Evolutionary conservation across 495 filamentous ascomycete genomes (phyloP), one percentile per base, ranked within the genome.

Genomic region (Lichina pygmaea): DNA sequence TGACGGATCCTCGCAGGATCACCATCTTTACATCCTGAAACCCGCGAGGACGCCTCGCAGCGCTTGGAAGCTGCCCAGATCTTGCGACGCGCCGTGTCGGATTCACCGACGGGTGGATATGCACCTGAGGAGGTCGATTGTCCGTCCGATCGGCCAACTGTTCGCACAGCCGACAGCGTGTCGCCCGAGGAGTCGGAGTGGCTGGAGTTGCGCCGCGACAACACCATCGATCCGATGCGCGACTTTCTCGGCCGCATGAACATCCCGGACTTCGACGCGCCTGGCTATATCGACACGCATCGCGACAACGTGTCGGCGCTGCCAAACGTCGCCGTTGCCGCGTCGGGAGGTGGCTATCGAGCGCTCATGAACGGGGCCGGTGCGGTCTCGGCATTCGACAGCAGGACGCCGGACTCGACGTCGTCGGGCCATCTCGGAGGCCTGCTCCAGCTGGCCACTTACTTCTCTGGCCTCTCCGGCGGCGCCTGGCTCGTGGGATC

Each of bases 301-400:
- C 53, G 61, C 16, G 58, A 66, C 11, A 73, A 77, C 54, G 58
- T 60, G 47, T 73, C 68, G 40, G 70, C 63, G 24, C 62, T 70
- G 38, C 75, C 62, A 44, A 81, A 66, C 65, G 73, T 61, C 33
- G 81, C 73, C 43, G 66, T 71, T 42, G 67, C 66, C 0, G 54
- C 66, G 2, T 75, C 72, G 0, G 74, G 74, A 38, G 74, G 74
- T 48, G 86, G 86, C 7, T 94, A 91, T 56, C 67, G 89, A 47
- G 86, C 86, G 1, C 59, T 93, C 57, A 62, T 89, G 66, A 92
- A 79, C 53, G 86, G 85, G 13, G 86, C 77, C n/a, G 86, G 86
- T 39, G 79, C 77, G 31, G 50, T 94, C 30, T 75, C 80, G 47
- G 89, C 86, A 0, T 86, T 86, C 41, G 86, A 95, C 54, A 71